phyloP scores from a whole-genome alignment of 805 yeast genomes.

The Komagataella pastoris region DNA sequence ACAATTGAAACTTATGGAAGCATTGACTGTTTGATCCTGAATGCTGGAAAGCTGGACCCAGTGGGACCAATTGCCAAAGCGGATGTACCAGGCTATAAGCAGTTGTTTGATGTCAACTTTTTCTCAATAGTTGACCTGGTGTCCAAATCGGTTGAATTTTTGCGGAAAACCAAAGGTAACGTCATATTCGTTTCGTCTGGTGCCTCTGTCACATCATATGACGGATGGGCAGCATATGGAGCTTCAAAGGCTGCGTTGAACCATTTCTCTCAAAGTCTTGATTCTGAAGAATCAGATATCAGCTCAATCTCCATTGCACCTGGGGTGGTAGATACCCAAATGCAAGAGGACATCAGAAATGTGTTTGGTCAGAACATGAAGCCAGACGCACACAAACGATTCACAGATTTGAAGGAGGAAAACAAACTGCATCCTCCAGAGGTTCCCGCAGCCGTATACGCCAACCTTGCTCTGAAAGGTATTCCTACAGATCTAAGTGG shows the following conservation, averaged over 20 bases:
- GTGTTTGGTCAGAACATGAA: slow-evolving; percentile 48
- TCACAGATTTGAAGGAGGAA: slow-evolving; percentile 45
- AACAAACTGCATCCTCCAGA: slow-evolving; percentile 51
- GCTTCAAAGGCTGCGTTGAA: slow-evolving; percentile 80
- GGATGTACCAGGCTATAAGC: slow-evolving; percentile 43
- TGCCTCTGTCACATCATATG: slow-evolving; percentile 52
- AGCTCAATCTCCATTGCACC: slow-evolving; percentile 71
- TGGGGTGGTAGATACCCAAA: slow-evolving; percentile 84
- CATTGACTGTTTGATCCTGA: slow-evolving; percentile 54
- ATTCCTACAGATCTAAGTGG: slow-evolving; percentile 52
- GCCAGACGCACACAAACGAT: slow-evolving; percentile 41
- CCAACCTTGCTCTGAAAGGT: slow-evolving; percentile 50
- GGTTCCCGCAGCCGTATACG: slow-evolving; percentile 61
- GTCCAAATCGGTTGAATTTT: slow-evolving; percentile 37
- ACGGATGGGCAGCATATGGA: slow-evolving; percentile 90
- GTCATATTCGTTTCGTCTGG: slow-evolving; percentile 83
- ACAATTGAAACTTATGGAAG: slow-evolving; percentile 39
- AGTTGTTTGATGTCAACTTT: slow-evolving; percentile 60
- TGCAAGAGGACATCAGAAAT: slow-evolving; percentile 76
- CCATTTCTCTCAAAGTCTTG: slow-evolving; percentile 54
- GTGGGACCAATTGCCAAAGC: slow-evolving; percentile 44
- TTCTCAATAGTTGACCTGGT: slow-evolving; percentile 61
- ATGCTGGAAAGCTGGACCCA: slow-evolving; percentile 79
- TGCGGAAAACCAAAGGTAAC: slow-evolving; percentile 43
- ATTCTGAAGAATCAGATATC: slow-evolving; percentile 53